Evolutionary conservation across 2,329 filamentous ascomycete species (phyloP), one percentile per base, ranked within the genome.

Genomic region (Orbilia brochopaga): DNA sequence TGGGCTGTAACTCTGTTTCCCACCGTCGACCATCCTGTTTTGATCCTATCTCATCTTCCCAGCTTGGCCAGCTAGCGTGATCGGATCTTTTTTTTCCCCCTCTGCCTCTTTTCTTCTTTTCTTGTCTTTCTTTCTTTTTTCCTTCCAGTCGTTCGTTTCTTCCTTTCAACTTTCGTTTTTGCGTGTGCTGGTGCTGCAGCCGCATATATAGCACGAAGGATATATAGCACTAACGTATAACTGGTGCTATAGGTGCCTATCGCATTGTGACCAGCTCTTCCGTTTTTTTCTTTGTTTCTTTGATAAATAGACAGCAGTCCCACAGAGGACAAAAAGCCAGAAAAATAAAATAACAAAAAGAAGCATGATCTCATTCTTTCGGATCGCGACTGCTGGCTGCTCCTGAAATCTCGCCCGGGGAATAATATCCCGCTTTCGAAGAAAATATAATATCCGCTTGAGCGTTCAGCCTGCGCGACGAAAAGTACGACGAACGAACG

Each of bases 21-120:
- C 44, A 62, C 66, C 46, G 54, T 48, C 53, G 59, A 64, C 66
- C 66, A 70, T 70, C 66, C 66, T 59, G 48, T 64, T 70, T 64
- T 27, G 66, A 64, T 50, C 55, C 48, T 50, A 51, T 62, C 59
- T 64, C 58, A 55, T 63, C 40, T 64, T 64, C 66, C 66, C 44
- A 48, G 44, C 44, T 48, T 48, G 19, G 15, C 44, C 56, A 54
- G 66, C 59, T 70, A 64, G 59, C 54, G 40, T 64, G 30, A 59
- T 70, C 66, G 66, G 66, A 62, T 64, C 59, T 37, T 70, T 66
- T 66, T 60, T 13, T 37, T 37, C 13, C 13, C 15, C 19, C 17
- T 48, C 11, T 21, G 15, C 15, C 17, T 23, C 11, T 48, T 21
- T 48, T 17, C 21, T 48, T 21, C 11, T 48, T 21, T 21, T 11